These are phyloP conservation scores for Suhomyces anneliseae DNA, from an alignment of 1,139 yeast species.

Conservation along the genomic window DNA sequence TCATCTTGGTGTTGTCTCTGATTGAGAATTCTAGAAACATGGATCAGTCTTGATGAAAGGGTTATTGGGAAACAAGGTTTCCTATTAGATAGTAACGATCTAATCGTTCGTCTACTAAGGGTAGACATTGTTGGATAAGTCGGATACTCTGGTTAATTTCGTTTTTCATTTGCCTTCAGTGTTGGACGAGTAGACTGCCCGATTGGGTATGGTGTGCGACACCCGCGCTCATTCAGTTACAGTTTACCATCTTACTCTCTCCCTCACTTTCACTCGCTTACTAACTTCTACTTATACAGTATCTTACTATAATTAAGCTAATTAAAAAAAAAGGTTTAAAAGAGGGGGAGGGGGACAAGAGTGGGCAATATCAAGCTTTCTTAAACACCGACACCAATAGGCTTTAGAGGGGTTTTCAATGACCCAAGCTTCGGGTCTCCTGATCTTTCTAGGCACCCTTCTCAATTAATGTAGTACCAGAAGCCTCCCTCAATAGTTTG, in stretches of 20 bases:
- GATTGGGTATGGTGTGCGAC: slow-evolving; percentile 11
- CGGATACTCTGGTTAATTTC: neutral
- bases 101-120: slow-evolving; percentile 8
- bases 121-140: slow-evolving; percentile 2
- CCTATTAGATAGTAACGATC: slow-evolving; percentile 7
- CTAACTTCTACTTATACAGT: too few species aligned
- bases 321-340: too few species aligned
- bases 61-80: slow-evolving; percentile 1
- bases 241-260: neutral
- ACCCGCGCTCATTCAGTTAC: neutral
- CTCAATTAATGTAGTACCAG: too few species aligned
- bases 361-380: too few species aligned
- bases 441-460: too few species aligned
- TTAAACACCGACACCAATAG: too few species aligned
- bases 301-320: too few species aligned
- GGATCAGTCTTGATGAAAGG: slow-evolving; percentile 2
- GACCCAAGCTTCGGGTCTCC: too few species aligned
- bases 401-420: too few species aligned
- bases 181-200: slow-evolving; percentile 15
- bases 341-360: too few species aligned
- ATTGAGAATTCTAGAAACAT: neutral
- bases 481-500: too few species aligned
- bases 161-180: slow-evolving; percentile 18
- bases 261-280: too few species aligned
- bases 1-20: slow-evolving; percentile 7